phyloP scores from a whole-genome alignment of 2,329 filamentous ascomycete genomes.

The Cercospora canescens region DNA sequence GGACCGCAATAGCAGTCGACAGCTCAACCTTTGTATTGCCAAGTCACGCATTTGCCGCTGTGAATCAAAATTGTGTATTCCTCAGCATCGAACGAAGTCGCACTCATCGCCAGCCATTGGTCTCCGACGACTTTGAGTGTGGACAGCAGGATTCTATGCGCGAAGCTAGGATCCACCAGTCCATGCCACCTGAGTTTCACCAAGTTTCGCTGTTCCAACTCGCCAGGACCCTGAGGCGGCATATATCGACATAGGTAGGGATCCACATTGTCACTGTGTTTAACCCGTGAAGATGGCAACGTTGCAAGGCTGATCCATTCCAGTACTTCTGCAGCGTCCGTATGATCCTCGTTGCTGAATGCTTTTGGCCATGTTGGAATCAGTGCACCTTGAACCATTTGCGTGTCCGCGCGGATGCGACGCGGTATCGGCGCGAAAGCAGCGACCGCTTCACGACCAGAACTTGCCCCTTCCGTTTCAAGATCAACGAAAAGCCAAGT shows the following conservation, averaged over 20 bases:
- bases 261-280: slow-evolving; percentile 61
- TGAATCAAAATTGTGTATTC: slow-evolving; percentile 33
- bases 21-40: slow-evolving; percentile 37
- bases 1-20: background rate
- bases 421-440: slow-evolving; percentile 37
- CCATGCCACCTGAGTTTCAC: slow-evolving; percentile 46
- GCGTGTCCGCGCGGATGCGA: slow-evolving; percentile 29
- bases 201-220: slow-evolving; percentile 29
- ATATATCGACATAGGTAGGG: slow-evolving; percentile 68
- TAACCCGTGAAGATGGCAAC: slow-evolving; percentile 65
- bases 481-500: slow-evolving; percentile 79
- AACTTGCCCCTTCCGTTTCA: background rate
- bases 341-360: slow-evolving; percentile 52
- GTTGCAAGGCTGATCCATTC: slow-evolving; percentile 74
- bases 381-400: slow-evolving; percentile 27
- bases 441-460: slow-evolving; percentile 19
- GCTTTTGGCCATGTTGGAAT: slow-evolving; percentile 34
- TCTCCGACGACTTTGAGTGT: slow-evolving; percentile 28
- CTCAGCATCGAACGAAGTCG: slow-evolving; percentile 32
- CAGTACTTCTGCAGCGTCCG: slow-evolving; percentile 65
- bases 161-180: slow-evolving; percentile 41
- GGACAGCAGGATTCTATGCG: slow-evolving; percentile 31
- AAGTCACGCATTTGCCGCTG: slow-evolving; percentile 29
- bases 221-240: slow-evolving; percentile 45
- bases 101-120: slow-evolving; percentile 36